phyloP scores from a whole-genome alignment of 441 rosid species.

The Gossypium gossypioides region DNA sequence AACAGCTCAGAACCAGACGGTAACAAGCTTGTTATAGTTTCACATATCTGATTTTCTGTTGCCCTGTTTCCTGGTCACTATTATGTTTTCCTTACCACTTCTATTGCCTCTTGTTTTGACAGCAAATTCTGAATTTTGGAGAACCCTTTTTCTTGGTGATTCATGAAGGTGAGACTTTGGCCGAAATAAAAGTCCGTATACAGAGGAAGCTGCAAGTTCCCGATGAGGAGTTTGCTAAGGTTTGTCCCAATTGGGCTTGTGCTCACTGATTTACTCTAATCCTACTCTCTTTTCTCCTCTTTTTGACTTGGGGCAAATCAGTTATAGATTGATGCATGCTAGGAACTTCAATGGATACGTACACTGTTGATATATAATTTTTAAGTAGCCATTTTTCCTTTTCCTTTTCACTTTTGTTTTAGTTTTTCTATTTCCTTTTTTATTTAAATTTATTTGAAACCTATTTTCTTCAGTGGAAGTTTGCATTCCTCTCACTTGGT shows the following conservation, averaged over 20 bases:
- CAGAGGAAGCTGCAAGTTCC: slow-evolving; percentile 45
- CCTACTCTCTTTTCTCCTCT: background rate
- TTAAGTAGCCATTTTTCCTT: background rate
- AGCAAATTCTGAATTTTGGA: slow-evolving; percentile 43
- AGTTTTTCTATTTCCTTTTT: background rate
- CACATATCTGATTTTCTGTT: background rate
- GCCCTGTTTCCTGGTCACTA: background rate
- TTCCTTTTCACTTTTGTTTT: background rate
- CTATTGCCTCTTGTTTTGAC: background rate
- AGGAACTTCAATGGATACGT: background rate
- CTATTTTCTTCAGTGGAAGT: slow-evolving; percentile 34
- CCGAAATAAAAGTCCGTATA: slow-evolving; percentile 33
- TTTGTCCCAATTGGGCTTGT: background rate
- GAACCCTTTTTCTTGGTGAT: slow-evolving; percentile 43
- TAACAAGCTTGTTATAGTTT: background rate
- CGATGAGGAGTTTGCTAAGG: slow-evolving; percentile 45
- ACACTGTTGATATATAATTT: background rate
- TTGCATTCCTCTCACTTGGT: slow-evolving; percentile 40
- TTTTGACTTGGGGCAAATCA: background rate
- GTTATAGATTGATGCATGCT: background rate
- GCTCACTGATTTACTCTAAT: background rate
- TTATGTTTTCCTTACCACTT: background rate
- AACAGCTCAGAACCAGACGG: slow-evolving; percentile 58
- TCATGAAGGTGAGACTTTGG: slow-evolving; percentile 39
- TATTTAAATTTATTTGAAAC: slow-evolving; percentile 1